Evolutionary conservation across 306 rosid species (phyloP).

Genomic region (Parietaria judaica): DNA sequence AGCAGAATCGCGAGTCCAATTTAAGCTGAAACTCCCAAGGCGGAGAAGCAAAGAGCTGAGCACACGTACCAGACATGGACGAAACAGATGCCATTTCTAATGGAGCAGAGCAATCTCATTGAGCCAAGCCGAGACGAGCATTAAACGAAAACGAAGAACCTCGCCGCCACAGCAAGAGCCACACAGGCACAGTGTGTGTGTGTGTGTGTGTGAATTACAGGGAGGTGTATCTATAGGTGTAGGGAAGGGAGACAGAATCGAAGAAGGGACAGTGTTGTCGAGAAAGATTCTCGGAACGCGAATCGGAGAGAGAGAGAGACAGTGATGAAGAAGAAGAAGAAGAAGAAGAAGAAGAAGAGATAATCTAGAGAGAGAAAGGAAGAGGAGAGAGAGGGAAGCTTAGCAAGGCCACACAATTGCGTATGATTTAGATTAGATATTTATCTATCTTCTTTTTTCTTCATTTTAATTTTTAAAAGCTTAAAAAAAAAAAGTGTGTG

Average conservation of each 20-base stretch:
- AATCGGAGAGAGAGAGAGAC: constrained; percentile 10
- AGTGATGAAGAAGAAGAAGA: constrained; percentile 36
- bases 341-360: constrained; percentile 37
- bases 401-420: constrained; percentile 88
- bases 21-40: constrained; percentile 20
- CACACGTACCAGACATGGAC: constrained; percentile 73
- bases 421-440: constrained; percentile 17
- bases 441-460: too few species aligned
- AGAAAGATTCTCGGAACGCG: constrained; percentile 1
- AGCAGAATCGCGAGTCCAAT: neutral
- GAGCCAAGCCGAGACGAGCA: constrained; percentile 46
- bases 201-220: neutral
- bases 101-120: constrained; percentile 61
- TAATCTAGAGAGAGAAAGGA: constrained; percentile 34
- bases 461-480: too few species aligned
- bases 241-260: constrained; percentile 2
- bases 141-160: constrained; percentile 26
- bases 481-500: too few species aligned
- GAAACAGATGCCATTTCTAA: constrained; percentile 71
- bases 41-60: constrained; percentile 14
- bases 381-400: constrained; percentile 21
- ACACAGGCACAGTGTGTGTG: neutral
- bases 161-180: constrained; percentile 3
- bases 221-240: neutral
- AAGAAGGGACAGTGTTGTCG: constrained; percentile 7